Conservation (phyloP, 371 early-diverging fungal genomes). For the Mortierella sp. region DNA sequence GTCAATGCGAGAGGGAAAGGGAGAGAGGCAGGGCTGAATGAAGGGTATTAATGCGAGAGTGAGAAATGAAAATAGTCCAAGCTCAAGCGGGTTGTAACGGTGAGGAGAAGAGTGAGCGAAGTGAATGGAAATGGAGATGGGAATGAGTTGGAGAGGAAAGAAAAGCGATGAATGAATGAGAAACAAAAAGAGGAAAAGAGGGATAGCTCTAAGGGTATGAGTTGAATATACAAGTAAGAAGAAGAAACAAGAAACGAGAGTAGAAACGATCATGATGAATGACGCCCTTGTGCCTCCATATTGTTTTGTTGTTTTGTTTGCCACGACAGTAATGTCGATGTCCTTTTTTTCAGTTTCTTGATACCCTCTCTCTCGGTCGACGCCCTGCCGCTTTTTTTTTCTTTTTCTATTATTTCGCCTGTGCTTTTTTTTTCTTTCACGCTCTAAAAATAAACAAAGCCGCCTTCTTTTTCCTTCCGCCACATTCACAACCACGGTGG, state of each 20-base stretch:
- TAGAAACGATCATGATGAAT: not conserved
- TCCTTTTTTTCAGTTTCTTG: too few species aligned
- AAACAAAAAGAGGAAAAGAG: not conserved
- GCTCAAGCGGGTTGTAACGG: not conserved
- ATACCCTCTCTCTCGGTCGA: too few species aligned
- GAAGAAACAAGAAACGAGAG: not conserved
- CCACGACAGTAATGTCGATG: too few species aligned
- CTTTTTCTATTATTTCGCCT: not conserved
- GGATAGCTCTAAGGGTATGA: not conserved
- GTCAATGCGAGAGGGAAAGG: not conserved
- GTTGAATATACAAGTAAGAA: not conserved
- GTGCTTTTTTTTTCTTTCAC: not conserved
- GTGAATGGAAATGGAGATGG: not conserved
- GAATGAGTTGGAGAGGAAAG: not conserved
- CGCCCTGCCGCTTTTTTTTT: not conserved
- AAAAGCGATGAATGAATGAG: constrained; percentile 1
- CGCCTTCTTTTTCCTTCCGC: not conserved
- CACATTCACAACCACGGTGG: not conserved
- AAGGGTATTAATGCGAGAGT: not conserved
- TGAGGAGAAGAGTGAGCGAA: not conserved
- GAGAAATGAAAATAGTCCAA: not conserved
- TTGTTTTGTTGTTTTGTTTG: too few species aligned
- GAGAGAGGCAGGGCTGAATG: not conserved
- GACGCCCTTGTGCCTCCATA: not conserved
- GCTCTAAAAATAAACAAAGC: not conserved